Conservation (phyloP, 2,329 filamentous ascomycete genomes). For the Dothistroma septosporum region DNA sequence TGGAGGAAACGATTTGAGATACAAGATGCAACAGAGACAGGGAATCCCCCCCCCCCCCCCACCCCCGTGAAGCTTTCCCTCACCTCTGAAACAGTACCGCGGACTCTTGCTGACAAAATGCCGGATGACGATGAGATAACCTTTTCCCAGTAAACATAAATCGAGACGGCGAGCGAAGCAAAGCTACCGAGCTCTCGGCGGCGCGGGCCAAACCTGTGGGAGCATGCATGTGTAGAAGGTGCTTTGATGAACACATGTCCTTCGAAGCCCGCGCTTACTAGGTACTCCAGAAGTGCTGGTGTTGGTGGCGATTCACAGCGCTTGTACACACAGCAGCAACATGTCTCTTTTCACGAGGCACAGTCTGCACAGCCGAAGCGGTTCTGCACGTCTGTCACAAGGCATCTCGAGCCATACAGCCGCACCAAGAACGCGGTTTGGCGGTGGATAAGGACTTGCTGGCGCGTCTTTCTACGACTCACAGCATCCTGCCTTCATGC, state of each 20-base stretch:
- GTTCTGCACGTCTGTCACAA: neutral
- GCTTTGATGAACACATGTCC: neutral
- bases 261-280: neutral
- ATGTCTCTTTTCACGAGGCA: neutral
- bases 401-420: neutral
- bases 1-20: neutral
- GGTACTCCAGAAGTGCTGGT: neutral
- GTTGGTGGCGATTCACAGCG: slow-evolving; percentile 3
- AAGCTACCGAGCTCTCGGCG: neutral
- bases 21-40: neutral
- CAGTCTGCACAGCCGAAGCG: neutral
- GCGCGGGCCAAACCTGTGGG: neutral
- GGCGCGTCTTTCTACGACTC: neutral
- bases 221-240: neutral
- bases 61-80: neutral
- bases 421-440: neutral
- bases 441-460: neutral
- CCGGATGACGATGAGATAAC: neutral
- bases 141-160: neutral
- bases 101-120: neutral
- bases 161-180: neutral
- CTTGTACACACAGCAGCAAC: neutral
- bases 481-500: neutral
- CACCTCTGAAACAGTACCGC: neutral
- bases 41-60: too few relatives aligned